Evolutionary conservation across 2,329 filamentous ascomycete genomes (phyloP).

Genomic region (Huntiella savannae): DNA sequence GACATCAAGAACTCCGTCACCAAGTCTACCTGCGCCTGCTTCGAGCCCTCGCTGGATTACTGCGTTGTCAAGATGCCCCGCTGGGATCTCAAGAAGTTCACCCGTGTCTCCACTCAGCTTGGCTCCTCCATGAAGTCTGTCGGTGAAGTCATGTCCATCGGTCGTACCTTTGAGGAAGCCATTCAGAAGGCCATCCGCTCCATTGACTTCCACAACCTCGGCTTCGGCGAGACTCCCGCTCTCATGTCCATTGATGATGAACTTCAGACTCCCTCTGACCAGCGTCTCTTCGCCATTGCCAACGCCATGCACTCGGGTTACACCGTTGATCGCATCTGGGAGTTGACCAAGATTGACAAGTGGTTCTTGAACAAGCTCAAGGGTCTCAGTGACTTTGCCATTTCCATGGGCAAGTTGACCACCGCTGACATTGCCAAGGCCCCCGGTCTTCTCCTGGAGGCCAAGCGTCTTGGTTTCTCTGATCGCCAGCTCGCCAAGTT

Average conservation of each 20-base stretch:
- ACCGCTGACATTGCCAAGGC: constrained; percentile 45
- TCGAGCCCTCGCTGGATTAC: constrained; percentile 95
- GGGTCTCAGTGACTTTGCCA: constrained; percentile 74
- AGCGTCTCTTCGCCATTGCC: constrained; percentile 90
- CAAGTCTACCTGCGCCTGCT: constrained; percentile 88
- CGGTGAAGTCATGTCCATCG: constrained; percentile 97
- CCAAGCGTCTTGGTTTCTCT: constrained; percentile 86
- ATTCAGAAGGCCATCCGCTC: constrained; percentile 95
- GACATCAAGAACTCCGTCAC: constrained; percentile 94
- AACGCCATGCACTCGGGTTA: constrained; percentile 95
- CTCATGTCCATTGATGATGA: constrained; percentile 93
- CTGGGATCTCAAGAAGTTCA: constrained; percentile 99
- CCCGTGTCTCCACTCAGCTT: constrained; percentile 82
- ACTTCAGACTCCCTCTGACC: constrained; percentile 90
- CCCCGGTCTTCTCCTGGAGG: constrained; percentile 51
- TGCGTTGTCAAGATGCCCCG: constrained; percentile 97
- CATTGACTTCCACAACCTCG: constrained; percentile 87
- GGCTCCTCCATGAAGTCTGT: constrained; percentile 99
- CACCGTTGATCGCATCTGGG: constrained; percentile 91
- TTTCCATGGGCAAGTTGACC: constrained; percentile 50
- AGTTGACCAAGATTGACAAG: constrained; percentile 95
- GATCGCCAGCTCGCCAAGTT: constrained; percentile 88
- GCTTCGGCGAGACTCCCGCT: constrained; percentile 71
- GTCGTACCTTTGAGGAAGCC: constrained; percentile 89
- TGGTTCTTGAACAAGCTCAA: constrained; percentile 94